Evolutionary conservation across 2,329 filamentous ascomycete species (phyloP).

Genomic region (Rhynchosporium secalis): DNA sequence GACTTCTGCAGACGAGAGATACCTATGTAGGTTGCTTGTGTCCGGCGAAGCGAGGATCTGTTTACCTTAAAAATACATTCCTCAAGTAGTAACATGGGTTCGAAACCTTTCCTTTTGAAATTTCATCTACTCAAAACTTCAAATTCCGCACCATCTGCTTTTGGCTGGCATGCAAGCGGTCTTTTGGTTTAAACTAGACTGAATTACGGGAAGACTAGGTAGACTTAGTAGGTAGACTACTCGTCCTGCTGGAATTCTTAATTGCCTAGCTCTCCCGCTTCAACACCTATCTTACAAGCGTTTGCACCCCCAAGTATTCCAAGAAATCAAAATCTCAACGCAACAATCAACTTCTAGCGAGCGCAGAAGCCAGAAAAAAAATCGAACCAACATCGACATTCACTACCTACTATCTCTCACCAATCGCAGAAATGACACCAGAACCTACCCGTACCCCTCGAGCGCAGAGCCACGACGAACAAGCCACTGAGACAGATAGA

Average conservation of each 20-base stretch:
- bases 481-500: not conserved
- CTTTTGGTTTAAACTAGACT: not conserved
- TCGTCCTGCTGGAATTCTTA: not conserved
- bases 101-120: too few species aligned
- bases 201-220: too few species aligned
- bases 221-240: too few species aligned
- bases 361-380: not conserved
- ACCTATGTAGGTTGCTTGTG: too few species aligned
- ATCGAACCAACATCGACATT: not conserved
- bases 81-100: too few species aligned
- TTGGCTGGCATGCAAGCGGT: not conserved
- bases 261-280: not conserved
- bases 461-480: not conserved
- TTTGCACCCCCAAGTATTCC: not conserved
- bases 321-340: not conserved
- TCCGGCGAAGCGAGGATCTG: too few species aligned
- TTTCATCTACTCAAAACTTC: too few species aligned
- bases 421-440: not conserved
- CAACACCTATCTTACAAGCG: not conserved
- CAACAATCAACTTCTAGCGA: not conserved
- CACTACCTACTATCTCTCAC: not conserved
- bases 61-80: too few species aligned
- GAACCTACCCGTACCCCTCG: not conserved
- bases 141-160: not conserved
- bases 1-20: too few species aligned